Conservation (phyloP, 2,329 filamentous ascomycete genomes). For the Neopestalotiopsis sp. region DNA sequence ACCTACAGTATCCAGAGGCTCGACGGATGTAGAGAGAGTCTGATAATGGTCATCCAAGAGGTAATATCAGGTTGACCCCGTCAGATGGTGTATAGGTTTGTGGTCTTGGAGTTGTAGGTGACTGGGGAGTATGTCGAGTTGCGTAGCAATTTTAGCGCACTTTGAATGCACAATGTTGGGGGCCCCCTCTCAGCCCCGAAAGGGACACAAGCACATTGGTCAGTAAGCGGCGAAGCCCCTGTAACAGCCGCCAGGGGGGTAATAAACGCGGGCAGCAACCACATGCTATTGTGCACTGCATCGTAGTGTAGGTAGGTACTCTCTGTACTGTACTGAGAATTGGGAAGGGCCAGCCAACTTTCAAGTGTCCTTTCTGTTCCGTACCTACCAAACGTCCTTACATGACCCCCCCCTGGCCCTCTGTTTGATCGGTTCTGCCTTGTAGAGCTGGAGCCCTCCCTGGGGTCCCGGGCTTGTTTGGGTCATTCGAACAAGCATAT, state of each 20-base stretch:
- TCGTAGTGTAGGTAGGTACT: too few species aligned
- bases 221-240: constrained; percentile 27
- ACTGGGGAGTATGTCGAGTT: not conserved
- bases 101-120: constrained; percentile 6
- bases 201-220: constrained; percentile 32
- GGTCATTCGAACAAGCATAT: constrained; percentile 29
- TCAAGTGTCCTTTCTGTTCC: not conserved
- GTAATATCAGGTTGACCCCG: not conserved
- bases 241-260: constrained; percentile 15
- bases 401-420: not conserved
- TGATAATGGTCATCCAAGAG: too few species aligned
- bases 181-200: constrained; percentile 24
- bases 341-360: constrained; percentile 17
- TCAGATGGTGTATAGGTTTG: not conserved
- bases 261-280: constrained; percentile 26
- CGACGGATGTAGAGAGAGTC: too few species aligned
- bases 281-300: not conserved
- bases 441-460: constrained; percentile 22
- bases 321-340: too few species aligned
- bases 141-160: constrained; percentile 2
- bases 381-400: not conserved
- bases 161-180: not conserved
- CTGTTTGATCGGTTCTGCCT: constrained; percentile 27
- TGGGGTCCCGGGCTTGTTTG: not conserved
- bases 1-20: too few species aligned